phyloP scores from a whole-genome alignment of 139 green algal species.

The Tetraselmis striata region DNA sequence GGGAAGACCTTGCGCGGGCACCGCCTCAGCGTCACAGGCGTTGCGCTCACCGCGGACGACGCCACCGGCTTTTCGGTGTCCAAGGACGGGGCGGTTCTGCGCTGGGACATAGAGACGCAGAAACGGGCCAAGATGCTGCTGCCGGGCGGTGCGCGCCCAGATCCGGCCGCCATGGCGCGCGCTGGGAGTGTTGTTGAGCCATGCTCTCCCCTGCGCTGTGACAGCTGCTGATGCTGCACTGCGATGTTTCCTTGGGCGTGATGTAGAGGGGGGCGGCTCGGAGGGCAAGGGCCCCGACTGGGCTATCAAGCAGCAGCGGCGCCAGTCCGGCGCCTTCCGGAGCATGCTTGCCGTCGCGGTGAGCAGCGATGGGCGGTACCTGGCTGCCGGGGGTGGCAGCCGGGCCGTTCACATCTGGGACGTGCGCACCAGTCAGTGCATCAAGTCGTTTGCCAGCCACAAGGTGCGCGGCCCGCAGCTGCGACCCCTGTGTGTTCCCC shows the following conservation, averaged over 20 bases:
- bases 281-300: slow-evolving; percentile 13
- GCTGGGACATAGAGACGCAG: slow-evolving; percentile 70
- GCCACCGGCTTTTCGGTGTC: slow-evolving; percentile 54
- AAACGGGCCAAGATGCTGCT: slow-evolving; percentile 26
- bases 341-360: slow-evolving; percentile 63
- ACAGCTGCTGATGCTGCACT: no score
- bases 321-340: slow-evolving; percentile 1
- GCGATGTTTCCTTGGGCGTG: no score
- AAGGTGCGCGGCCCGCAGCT: no score
- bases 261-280: not conserved
- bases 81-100: slow-evolving; percentile 74
- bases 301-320: slow-evolving; percentile 1
- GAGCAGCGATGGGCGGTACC: slow-evolving; percentile 55
- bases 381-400: slow-evolving; percentile 79
- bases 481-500: no score
- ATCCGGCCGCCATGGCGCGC: not conserved
- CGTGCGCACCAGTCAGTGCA: slow-evolving; percentile 24
- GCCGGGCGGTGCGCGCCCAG: slow-evolving; percentile 2
- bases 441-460: slow-evolving; percentile 6
- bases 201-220: no score
- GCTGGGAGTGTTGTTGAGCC: no score
- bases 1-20: slow-evolving; percentile 15
- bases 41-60: slow-evolving; percentile 69
- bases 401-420: slow-evolving; percentile 62
- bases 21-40: slow-evolving; percentile 53